These are phyloP conservation scores for Populus hybrid DNA, from an alignment of 441 rosid species.

Conservation along the genomic window DNA sequence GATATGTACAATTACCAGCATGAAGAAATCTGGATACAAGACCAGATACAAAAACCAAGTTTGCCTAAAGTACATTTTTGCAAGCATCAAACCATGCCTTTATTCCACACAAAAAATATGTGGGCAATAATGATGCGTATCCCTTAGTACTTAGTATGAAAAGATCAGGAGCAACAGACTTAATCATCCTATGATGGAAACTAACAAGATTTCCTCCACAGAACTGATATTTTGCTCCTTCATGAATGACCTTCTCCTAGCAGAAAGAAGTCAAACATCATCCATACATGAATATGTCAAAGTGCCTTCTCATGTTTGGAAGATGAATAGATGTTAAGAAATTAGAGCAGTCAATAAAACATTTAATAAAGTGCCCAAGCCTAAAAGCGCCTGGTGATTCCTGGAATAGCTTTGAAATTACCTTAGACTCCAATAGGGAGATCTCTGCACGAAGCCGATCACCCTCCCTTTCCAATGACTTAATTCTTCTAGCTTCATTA, in stretches of 20 bases:
- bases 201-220: neutral
- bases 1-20: neutral
- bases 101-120: neutral
- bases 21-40: neutral
- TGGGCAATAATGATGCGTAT: neutral
- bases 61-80: neutral
- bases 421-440: conserved; percentile 87
- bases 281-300: neutral
- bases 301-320: neutral
- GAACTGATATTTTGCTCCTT: neutral
- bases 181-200: neutral
- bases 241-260: neutral
- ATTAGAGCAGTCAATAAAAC: neutral
- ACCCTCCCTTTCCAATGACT: conserved; percentile 88
- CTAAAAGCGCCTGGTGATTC: neutral
- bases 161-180: neutral
- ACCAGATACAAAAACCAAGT: neutral
- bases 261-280: neutral
- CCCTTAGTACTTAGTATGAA: neutral
- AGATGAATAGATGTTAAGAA: neutral
- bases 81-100: neutral
- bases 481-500: conserved; percentile 75
- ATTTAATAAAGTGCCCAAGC: neutral
- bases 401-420: conserved; percentile 20
- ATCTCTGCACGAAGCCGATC: conserved; percentile 92